A percentile compares a stretch with the other conserved stretches of the same genome.
Conservation (phyloP, 192 early-diverging fungal species). For the Chytriomyces sp. region DNA sequence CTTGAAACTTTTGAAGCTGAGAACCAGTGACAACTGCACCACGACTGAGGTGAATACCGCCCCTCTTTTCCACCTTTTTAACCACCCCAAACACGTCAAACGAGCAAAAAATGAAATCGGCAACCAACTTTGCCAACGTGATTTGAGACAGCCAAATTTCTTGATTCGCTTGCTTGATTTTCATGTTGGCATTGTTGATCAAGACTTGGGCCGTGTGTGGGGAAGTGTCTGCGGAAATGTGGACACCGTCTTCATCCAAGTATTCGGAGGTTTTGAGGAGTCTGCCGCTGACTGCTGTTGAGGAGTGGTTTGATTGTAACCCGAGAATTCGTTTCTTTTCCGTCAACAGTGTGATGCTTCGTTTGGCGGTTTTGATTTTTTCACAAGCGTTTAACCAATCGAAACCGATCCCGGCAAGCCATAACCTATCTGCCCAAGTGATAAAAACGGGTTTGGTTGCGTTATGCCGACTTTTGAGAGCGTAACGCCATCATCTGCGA, state of each 20-base stretch:
- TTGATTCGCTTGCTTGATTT: constrained; percentile 37
- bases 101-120: constrained; percentile 78
- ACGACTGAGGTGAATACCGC: not conserved
- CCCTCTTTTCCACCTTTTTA: constrained; percentile 7
- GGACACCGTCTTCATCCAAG: constrained; percentile 8
- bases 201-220: not conserved
- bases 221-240: constrained; percentile 18
- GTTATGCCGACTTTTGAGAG: constrained; percentile 4
- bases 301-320: constrained; percentile 9
- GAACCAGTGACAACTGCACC: not conserved
- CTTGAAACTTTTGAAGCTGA: constrained; percentile 37
- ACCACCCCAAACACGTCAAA: constrained; percentile 49
- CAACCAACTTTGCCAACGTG: constrained; percentile 66
- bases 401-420: constrained; percentile 33
- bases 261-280: not conserved
- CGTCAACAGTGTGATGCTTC: not conserved
- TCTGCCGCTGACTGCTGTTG: not conserved
- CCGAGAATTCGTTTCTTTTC: constrained; percentile 11
- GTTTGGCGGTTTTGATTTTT: not conserved
- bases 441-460: not conserved
- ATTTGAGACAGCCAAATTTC: constrained; percentile 62
- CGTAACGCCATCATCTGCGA: constrained; percentile 24
- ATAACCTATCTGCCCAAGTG: constrained; percentile 31
- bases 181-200: not conserved
- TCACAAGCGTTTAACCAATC: not conserved